Base-by-base conservation (phyloP, 108 stramenopile genomes). In the Aureococcus anophagefferens region DNA sequence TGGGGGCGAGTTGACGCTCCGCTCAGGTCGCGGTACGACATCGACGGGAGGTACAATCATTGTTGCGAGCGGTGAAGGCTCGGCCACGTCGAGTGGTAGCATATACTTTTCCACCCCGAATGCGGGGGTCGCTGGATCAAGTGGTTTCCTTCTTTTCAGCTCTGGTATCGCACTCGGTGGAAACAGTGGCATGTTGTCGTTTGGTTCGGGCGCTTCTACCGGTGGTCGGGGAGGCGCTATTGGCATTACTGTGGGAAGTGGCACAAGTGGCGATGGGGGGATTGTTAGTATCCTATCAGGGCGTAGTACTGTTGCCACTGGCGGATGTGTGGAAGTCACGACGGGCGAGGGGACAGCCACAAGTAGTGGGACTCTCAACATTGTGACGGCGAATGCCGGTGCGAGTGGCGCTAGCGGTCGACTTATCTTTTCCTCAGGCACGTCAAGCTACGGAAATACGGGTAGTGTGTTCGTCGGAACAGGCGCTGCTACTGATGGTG, bases 321-420 rank as follows among this genome's bases (percentile, higher is more conserved):
- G 51, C 3, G 51, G 51, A 4, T 16, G 21, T 1, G 14, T 59
- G 1, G 21, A 25, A 4, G 25, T 59, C 25, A 25, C 51, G 51
- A 25, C 51, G 4, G 51, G 51, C 51, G 51, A 59, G 25, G 51
- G 51, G 7, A 59, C 51, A 4, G 25, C 51, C 1, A 59, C 51
- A 25, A 59, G 51, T 11, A 59, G 51, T 11, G 51, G 51, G 1
- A 16, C 25, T 28, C 21, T 59, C 51, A 59, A 25, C 3, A 59
- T 59, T 59, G 25, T 16, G 7, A 69, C 36, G 15, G 68, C 68
- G 30, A 36, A 69, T 69, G 36, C 68, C 14, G 68, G 68, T 18
- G 45, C 28, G 0, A 30, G 21, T 21, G 68, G 68, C 15, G 36
- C 35, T 28, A 69, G 73, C 31, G 73, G 73, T 5, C 30, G 66